Conservation (phyloP, 2,329 filamentous ascomycete genomes). For the Aspergillus pseudoviridinutans region DNA sequence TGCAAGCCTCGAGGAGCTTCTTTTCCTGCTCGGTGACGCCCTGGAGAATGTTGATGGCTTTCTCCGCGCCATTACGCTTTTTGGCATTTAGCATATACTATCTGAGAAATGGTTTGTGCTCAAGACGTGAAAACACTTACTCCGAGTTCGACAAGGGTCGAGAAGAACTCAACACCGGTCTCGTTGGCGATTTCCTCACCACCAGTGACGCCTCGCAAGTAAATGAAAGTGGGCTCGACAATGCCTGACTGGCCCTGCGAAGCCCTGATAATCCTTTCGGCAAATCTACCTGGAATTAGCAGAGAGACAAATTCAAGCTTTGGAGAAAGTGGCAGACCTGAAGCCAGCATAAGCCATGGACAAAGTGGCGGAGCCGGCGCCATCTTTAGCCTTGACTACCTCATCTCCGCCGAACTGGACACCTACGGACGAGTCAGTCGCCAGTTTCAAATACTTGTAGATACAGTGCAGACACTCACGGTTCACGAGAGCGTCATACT, state of each 20-base stretch:
- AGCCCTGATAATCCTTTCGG: conserved; percentile 89
- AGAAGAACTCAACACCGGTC: conserved; percentile 89
- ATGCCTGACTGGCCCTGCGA: conserved; percentile 85
- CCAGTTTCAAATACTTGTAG: not conserved
- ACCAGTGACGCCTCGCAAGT: conserved; percentile 83
- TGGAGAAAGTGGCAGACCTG: conserved; percentile 55
- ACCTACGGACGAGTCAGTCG: conserved; percentile 36
- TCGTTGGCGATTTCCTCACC: conserved; percentile 81
- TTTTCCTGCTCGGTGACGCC: conserved; percentile 82
- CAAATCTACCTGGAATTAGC: conserved; percentile 60
- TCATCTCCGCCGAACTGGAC: conserved; percentile 98
- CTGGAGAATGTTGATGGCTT: conserved; percentile 74
- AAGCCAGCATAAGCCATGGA: conserved; percentile 96
- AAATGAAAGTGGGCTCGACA: conserved; percentile 92
- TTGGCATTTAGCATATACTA: conserved; percentile 21
- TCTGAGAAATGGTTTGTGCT: not conserved
- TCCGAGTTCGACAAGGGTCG: conserved; percentile 90
- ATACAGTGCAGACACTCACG: conserved; percentile 48
- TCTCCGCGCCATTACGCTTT: conserved; percentile 78
- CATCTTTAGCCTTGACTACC: conserved; percentile 92
- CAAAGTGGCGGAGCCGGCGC: conserved; percentile 81
- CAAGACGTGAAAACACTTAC: conserved; percentile 54
- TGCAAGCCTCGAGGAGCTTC: conserved; percentile 71
- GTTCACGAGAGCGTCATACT: conserved; percentile 85
- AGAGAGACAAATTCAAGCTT: not conserved